Base-by-base conservation (phyloP, 495 filamentous ascomycete genomes). In the Penicillium lividum region DNA sequence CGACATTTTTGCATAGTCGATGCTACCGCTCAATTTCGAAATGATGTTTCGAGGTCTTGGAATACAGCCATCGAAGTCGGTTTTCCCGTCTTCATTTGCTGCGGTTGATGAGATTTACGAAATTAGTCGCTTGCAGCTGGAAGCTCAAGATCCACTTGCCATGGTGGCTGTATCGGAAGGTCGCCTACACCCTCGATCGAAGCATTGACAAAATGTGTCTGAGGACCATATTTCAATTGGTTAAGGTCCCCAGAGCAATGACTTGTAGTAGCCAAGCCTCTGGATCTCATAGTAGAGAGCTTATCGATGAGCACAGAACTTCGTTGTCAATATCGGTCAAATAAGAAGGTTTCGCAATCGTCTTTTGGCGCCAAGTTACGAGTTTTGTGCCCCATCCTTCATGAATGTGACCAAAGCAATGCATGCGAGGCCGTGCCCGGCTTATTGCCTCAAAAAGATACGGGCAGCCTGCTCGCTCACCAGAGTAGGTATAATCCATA, bases 331-430 rank as follows among this genome's bases (percentile, higher is more conserved):
- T 84, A 68, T 73, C 71, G 10, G 66, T 76, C 29, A 75, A 66
- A 63, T 78, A 70, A 16, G 73, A 80, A 16, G 75, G 74, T 42
- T 33, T 68, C 7, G 70, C 51, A 29, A 58, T 69, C 22, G 63
- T 51, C 18, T 63, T 66, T 29, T 66, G 61, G n/a, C 72, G 65
- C 85, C 86, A 90, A 1, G 67, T 71, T 2, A 89, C 79, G 16
- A 84, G 30, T 51, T 83, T 83, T 0, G 80, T 84, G 6, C 87
- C 88, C 85, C 85, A 89, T 0, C 74, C 80, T 65, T 87, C 84
- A 62, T 90, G 88, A 30, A 91, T 89, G 67, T 91, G 88, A 5
- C 88, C 87, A 58, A 90, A 91, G 64, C 85, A 89, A 66, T 90
- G 86, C 59, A 91, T 62, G 6, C 67, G 71, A 1, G 87, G 88